Evolutionary conservation across 169 alveolate genomes (phyloP), one percentile per base, ranked within the genome.

Genomic region (Plasmodium berghei): DNA sequence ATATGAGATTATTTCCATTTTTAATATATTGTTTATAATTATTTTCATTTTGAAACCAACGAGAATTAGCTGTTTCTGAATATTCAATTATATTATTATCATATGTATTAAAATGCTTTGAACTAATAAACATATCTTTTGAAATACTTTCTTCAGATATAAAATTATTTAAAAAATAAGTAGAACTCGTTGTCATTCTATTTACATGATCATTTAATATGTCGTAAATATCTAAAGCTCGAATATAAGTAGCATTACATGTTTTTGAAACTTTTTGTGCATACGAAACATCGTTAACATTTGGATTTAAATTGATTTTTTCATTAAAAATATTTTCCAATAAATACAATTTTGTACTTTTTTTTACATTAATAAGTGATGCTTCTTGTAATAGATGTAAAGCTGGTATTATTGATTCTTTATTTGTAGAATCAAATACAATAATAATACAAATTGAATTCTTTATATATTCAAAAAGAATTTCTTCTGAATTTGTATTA

Each of bases 301-400:
- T 83, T 12, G 40, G 45, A 5, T 83, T 83, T 16, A 83, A 20
- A 49, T 83, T 69, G 42, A 83, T 83, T 62, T 83, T 83, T 34
- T 83, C 90, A 16, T 83, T 83, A 2, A 83, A 83, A 55, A 83
- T 83, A 49, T 83, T 83, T 18, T 83, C 90, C 1, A 83, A 48
- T 46, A 83, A 48, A 26, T 69, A 66, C 22, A 83, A 48, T 69
- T 56, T 83, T n/a, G 85, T 83, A 22, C 58, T 56, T 26, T 71
- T 83, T 20, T 83, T 83, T 1, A 83, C 85, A 54, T 83, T 83
- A 12, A 72, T 69, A n/a, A 83, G 58, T 9, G 90, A 69, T 8
- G 86, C 90, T 83, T 83, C 90, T 56, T 83, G 90, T 55, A 83
- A 55, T 12, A 83, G 67, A 42, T 83, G 90, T 5, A 83, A 26